A percentile compares a stretch with the other conserved stretches of the same genome.
These are phyloP conservation scores for Nepenthes gracilis DNA, from an alignment of 148 eudicot species.

Conservation along the genomic window DNA sequence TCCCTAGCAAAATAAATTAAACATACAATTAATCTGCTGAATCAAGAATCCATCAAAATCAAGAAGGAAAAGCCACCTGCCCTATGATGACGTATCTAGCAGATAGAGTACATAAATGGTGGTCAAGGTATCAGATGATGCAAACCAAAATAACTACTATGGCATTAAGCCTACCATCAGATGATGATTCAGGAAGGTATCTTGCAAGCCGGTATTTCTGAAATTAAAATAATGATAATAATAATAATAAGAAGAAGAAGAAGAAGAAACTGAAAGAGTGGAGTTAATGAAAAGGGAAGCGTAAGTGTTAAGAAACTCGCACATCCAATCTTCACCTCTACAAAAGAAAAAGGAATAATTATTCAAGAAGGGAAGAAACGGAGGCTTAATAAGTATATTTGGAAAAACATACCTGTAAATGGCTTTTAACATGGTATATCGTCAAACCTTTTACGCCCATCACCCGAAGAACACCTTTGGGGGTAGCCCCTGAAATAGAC, in stretches of 20 bases:
- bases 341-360: neutral
- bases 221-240: neutral
- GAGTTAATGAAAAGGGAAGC: too few species aligned
- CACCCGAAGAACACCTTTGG: conserved; percentile 65
- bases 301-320: too few species aligned
- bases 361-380: neutral
- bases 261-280: neutral
- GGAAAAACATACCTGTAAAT: conserved; percentile 33
- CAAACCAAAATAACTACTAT: too few species aligned
- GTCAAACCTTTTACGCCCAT: conserved; percentile 70
- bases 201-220: conserved; percentile 69
- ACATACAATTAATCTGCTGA: too few species aligned
- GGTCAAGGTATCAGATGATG: too few species aligned
- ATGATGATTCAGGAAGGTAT: conserved; percentile 55
- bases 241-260: neutral
- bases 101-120: too few species aligned
- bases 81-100: too few species aligned
- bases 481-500: conserved; percentile 47
- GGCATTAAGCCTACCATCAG: conserved; percentile 33
- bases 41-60: too few species aligned
- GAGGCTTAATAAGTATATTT: too few species aligned
- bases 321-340: too few species aligned
- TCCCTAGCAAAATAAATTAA: conserved; percentile 25
- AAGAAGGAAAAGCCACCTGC: too few species aligned
- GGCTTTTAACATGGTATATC: conserved; percentile 68